phyloP scores from a whole-genome alignment of 352 stramenopile species.

The Albugo candida region DNA sequence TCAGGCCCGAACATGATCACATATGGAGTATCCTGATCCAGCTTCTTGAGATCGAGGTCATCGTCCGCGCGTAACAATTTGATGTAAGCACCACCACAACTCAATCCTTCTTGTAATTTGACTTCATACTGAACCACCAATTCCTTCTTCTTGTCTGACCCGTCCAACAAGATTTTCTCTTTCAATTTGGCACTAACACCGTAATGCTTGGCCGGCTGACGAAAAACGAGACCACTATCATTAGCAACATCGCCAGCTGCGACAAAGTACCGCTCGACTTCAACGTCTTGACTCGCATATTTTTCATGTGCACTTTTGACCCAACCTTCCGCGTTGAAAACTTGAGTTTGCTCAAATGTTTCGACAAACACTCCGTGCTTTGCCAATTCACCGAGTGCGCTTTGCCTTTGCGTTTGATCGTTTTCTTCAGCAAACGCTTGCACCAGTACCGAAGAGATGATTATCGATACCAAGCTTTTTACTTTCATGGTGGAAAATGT shows the following conservation, averaged over 20 bases:
- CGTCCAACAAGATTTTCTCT: slow-evolving; percentile 40
- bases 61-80: slow-evolving; percentile 79
- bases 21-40: slow-evolving; percentile 79
- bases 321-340: slow-evolving; percentile 14
- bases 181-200: slow-evolving; percentile 53
- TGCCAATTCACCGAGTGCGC: slow-evolving; percentile 12
- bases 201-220: slow-evolving; percentile 57
- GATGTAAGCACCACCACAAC: slow-evolving; percentile 85
- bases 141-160: slow-evolving; percentile 48
- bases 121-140: slow-evolving; percentile 91
- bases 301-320: slow-evolving; percentile 71
- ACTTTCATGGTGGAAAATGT: no score
- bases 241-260: slow-evolving; percentile 22
- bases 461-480: neutral
- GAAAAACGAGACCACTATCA: slow-evolving; percentile 53
- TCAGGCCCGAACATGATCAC: slow-evolving; percentile 93
- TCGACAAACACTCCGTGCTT: slow-evolving; percentile 49
- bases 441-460: neutral
- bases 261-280: slow-evolving; percentile 39
- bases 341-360: slow-evolving; percentile 31
- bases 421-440: neutral
- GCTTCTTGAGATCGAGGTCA: slow-evolving; percentile 24
- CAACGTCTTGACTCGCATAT: slow-evolving; percentile 51
- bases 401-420: slow-evolving; percentile 1
- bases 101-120: slow-evolving; percentile 79